Base-by-base conservation (phyloP, 495 filamentous ascomycete species). In the Trichoderma gamsii region DNA sequence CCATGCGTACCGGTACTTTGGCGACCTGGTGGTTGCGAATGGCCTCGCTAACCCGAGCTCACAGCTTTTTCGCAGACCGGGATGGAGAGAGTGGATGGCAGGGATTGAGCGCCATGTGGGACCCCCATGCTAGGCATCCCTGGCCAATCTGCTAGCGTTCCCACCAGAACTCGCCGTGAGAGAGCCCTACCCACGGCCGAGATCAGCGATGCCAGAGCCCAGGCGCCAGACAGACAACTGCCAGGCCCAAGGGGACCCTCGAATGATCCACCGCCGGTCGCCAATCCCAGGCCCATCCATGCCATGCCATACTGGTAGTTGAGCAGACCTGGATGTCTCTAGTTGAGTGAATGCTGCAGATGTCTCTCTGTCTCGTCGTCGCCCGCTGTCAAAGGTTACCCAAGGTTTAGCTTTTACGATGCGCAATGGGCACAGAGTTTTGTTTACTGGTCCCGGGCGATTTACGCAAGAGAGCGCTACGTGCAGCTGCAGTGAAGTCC, bases 241-340 rank as follows among this genome's bases (percentile, higher is more conserved):
- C 56, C 56, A 61, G 56, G 23, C 56, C n/a, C 16, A 11, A 21
- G 9, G 18, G 51, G 51, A 21, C 51, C 56, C 25, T 25, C 56
- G 27, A 61, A 61, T 61, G 56, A 61, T 61, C 56, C 56, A 61
- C 56, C 44, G 44, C 44, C n/a, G 44, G 44, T 49, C 44, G 44
- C 44, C 44, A 49, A 49, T 49, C 29, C 29, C 29, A 29, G 29
- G 29, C 29, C 12, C 18, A 59, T 15, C 56, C 56, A 61, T 61
- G 23, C 27, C 56, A 21, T 4, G 56, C 18, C 16, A 38, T 52
- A 29, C 29, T 29, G 4, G 29, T 29, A 29, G 29, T 4, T 29
- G n/a, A 29, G 29, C 29, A 9, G 44, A 49, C 44, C 13, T 49
- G 44, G 44, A 49, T 49, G 44, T 49, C 44, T 49, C 44, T 49